Conservation (phyloP, 75 land plant species). For the Chamaecyparis obtusa region DNA sequence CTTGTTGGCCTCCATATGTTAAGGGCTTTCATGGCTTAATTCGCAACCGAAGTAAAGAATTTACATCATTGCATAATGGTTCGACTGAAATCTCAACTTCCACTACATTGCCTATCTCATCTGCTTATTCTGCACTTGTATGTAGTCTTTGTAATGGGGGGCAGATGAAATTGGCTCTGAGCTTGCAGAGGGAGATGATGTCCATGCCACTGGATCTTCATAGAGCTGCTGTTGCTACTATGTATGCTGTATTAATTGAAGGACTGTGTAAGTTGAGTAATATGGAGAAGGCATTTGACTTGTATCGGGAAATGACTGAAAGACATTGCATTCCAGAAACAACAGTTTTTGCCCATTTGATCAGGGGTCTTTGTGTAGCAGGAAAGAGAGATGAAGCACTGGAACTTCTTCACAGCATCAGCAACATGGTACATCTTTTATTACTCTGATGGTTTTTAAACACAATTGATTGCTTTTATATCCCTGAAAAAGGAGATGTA, state of each 20-base stretch:
- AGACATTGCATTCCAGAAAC: slow-evolving; percentile 42
- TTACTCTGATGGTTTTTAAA: background rate
- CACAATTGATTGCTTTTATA: slow-evolving; percentile 4
- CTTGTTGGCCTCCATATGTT: slow-evolving; percentile 50
- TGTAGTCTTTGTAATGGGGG: slow-evolving; percentile 59
- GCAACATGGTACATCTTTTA: slow-evolving; percentile 31
- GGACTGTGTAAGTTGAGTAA: slow-evolving; percentile 43
- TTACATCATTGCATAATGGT: slow-evolving; percentile 38
- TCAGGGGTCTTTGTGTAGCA: slow-evolving; percentile 45
- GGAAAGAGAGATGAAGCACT: slow-evolving; percentile 64
- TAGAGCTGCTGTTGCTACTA: slow-evolving; percentile 3
- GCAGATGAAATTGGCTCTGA: slow-evolving; percentile 45
- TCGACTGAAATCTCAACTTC: slow-evolving; percentile 37
- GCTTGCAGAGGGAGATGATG: slow-evolving; percentile 54
- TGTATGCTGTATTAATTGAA: slow-evolving; percentile 43
- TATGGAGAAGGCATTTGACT: slow-evolving; percentile 56
- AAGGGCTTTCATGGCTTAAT: slow-evolving; percentile 41
- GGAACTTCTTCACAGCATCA: slow-evolving; percentile 45
- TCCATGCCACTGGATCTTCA: slow-evolving; percentile 6
- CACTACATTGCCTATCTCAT: slow-evolving; percentile 30
- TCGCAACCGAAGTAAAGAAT: slow-evolving; percentile 53
- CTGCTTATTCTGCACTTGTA: slow-evolving; percentile 46
- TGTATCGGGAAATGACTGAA: slow-evolving; percentile 44
- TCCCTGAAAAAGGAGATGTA: background rate
- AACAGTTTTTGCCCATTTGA: slow-evolving; percentile 29